These are phyloP conservation scores for Cornus florida DNA, from an alignment of 148 eudicot species.

Conservation along the genomic window DNA sequence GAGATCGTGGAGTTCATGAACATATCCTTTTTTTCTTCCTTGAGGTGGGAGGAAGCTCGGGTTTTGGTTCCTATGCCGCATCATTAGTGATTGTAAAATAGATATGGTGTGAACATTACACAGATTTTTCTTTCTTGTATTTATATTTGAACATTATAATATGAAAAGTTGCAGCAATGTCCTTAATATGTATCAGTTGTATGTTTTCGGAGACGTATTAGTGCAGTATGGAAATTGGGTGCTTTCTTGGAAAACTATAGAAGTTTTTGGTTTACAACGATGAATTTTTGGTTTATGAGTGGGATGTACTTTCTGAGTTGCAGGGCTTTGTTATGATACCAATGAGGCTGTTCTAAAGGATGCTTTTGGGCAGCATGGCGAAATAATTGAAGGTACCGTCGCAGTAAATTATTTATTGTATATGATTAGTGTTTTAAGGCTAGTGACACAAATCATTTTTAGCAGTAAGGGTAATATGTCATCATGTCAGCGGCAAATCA, in stretches of 20 bases:
- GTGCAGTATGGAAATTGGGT: not conserved
- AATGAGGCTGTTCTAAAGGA: slow-evolving; percentile 61
- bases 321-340: slow-evolving; percentile 75
- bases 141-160: not conserved
- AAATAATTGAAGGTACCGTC: slow-evolving; percentile 54
- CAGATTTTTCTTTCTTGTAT: not conserved
- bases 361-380: slow-evolving; percentile 61
- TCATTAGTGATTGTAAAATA: too few relatives aligned
- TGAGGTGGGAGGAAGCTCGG: not conserved
- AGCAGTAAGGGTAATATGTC: slow-evolving; percentile 66
- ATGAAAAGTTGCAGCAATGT: not conserved
- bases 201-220: not conserved
- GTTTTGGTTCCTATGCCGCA: too few relatives aligned
- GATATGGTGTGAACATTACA: not conserved
- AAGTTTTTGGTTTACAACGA: not conserved
- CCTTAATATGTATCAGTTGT: too few relatives aligned
- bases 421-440: not conserved
- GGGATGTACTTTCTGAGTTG: not conserved
- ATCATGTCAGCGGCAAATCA: slow-evolving; percentile 65
- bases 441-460: not conserved
- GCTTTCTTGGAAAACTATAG: not conserved
- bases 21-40: too few relatives aligned
- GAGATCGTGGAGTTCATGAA: too few relatives aligned
- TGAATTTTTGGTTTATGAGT: not conserved
- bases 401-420: not conserved